A percentile compares a stretch with the other conserved stretches of the same genome.
These are phyloP conservation scores for Starmerella vaccinii DNA, from an alignment of 805 yeast species.

Conservation along the genomic window DNA sequence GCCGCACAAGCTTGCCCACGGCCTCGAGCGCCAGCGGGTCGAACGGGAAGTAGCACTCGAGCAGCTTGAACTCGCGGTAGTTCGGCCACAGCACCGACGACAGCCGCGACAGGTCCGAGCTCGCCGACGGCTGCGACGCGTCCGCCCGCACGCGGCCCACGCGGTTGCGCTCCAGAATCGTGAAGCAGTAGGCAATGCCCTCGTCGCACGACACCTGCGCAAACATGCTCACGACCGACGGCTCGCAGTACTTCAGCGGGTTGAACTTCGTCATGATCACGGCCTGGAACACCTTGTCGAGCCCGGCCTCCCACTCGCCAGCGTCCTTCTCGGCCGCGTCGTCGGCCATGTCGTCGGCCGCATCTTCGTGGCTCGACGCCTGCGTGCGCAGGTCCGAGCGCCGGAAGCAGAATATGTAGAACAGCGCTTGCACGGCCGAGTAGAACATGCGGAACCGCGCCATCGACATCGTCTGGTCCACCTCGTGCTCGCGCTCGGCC, in stretches of 20 bases:
- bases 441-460: constrained; percentile 82
- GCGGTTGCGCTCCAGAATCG: constrained; percentile 83
- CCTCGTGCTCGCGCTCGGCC: constrained; percentile 75
- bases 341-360: constrained; percentile 7
- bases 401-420: constrained; percentile 87
- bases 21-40: constrained; percentile 74
- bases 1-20: constrained; percentile 46
- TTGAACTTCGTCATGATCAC: constrained; percentile 80
- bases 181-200: constrained; percentile 84
- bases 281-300: constrained; percentile 81
- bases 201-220: constrained; percentile 85
- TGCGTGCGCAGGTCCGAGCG: constrained; percentile 44
- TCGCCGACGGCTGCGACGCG: constrained; percentile 4
- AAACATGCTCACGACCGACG: constrained; percentile 84
- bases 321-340: neutral
- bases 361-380: constrained; percentile 25
- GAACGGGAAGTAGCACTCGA: constrained; percentile 93
- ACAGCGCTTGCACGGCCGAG: constrained; percentile 79
- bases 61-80: constrained; percentile 73
- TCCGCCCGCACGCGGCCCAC: constrained; percentile 44
- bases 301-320: constrained; percentile 32
- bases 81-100: constrained; percentile 39
- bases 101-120: constrained; percentile 14
- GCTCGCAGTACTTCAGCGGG: constrained; percentile 87
- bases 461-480: constrained; percentile 65